A percentile compares a stretch with the other conserved stretches of the same genome.
Conservation (phyloP, 1,284 basidiomycete species). For the Coniophora puteana region DNA sequence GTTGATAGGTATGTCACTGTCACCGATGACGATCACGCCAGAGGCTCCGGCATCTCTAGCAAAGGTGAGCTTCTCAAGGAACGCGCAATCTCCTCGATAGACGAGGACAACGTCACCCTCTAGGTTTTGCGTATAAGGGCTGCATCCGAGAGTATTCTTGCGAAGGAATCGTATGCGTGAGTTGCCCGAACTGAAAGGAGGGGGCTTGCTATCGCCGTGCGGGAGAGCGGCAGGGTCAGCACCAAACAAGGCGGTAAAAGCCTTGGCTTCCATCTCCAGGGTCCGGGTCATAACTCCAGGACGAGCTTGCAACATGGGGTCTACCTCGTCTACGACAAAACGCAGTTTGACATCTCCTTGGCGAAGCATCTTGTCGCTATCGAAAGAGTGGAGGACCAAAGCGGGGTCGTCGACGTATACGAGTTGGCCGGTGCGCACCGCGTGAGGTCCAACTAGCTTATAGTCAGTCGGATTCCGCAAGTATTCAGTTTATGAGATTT, state of each 20-base stretch:
- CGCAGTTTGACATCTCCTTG: slow-evolving; percentile 51
- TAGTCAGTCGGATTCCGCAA: slow-evolving; percentile 9
- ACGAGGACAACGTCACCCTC: slow-evolving; percentile 52
- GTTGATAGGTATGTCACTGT: slow-evolving; percentile 57
- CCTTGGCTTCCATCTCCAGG: slow-evolving; percentile 48
- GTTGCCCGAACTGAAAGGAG: no score
- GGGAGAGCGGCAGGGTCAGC: slow-evolving; percentile 45
- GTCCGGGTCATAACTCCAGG: slow-evolving; percentile 30
- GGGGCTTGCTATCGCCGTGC: slow-evolving; percentile 45
- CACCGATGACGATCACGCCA: slow-evolving; percentile 70
- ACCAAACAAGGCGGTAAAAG: slow-evolving; percentile 69
- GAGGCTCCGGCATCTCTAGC: slow-evolving; percentile 67
- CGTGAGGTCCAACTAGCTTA: slow-evolving; percentile 73
- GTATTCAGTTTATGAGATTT: slow-evolving; percentile 24
- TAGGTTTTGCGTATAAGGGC: slow-evolving; percentile 45
- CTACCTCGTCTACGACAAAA: slow-evolving; percentile 49
- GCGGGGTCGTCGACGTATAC: slow-evolving; percentile 79
- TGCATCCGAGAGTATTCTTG: slow-evolving; percentile 57
- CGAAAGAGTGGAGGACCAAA: slow-evolving; percentile 39
- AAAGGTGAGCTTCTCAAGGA: slow-evolving; percentile 70
- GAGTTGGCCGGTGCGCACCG: slow-evolving; percentile 73
- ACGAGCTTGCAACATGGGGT: slow-evolving; percentile 38
- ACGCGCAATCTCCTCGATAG: slow-evolving; percentile 75
- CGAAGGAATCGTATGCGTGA: slow-evolving; percentile 46
- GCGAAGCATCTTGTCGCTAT: slow-evolving; percentile 26